These are phyloP conservation scores for Scytalidium sp. DNA, from an alignment of 2,329 filamentous ascomycete species.

Conservation along the genomic window DNA sequence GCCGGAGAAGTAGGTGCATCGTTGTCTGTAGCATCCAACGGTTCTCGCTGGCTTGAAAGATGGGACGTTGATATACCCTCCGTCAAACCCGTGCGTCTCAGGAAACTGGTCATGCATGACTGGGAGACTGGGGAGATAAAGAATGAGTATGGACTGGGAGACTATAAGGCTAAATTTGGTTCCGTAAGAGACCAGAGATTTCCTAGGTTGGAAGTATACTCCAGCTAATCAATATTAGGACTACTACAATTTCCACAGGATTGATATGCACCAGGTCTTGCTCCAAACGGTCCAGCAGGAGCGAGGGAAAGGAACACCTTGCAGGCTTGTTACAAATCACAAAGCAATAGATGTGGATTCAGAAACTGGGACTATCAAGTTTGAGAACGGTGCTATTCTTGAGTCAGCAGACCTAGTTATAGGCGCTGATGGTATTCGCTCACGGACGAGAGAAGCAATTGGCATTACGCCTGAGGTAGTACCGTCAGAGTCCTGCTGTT, in stretches of 20 bases:
- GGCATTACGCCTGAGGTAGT: conserved; percentile 39
- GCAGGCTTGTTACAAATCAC: conserved; percentile 53
- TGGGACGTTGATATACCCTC: conserved; percentile 63
- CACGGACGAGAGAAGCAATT: conserved; percentile 58
- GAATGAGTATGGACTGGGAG: conserved; percentile 60
- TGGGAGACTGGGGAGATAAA: conserved; percentile 67
- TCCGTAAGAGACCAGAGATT: conserved; percentile 35
- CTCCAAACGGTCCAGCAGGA: conserved; percentile 54
- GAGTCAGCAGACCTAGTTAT: conserved; percentile 36
- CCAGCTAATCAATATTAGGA: conserved; percentile 25
- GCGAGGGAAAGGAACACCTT: conserved; percentile 51
- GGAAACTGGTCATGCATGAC: conserved; percentile 66
- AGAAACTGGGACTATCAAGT: conserved; percentile 38
- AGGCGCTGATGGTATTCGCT: conserved; percentile 57
- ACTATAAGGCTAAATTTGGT: conserved; percentile 65
- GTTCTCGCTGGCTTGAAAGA: conserved; percentile 66
- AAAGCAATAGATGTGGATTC: conserved; percentile 44
- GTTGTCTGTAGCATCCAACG: conserved; percentile 67
- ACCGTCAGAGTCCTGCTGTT: conserved; percentile 34
- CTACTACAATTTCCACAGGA: conserved; percentile 67
- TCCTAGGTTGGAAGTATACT: neutral
- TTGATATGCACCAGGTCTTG: conserved; percentile 66
- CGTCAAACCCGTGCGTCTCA: conserved; percentile 63
- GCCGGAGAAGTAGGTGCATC: conserved; percentile 67
- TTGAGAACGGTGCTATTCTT: conserved; percentile 5